Base-by-base conservation (phyloP, 2,329 filamentous ascomycete genomes). In the Scorias spongiosa region DNA sequence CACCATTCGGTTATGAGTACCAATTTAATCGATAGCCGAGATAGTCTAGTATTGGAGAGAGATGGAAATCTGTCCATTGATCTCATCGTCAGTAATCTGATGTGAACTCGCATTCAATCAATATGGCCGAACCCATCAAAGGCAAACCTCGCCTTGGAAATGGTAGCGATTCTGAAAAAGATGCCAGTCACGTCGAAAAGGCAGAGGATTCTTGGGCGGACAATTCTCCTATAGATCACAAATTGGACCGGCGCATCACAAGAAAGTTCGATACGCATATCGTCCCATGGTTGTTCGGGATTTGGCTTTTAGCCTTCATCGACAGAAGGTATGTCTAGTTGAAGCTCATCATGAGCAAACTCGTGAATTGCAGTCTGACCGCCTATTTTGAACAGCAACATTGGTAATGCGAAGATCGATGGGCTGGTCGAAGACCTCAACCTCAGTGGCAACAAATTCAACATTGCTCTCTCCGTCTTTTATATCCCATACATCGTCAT, bases 361-460 rank as follows among this genome's bases (percentile, higher is more conserved):
- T 26, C 20, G 20, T 26, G 20, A 26, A 26, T 26, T 26, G 20
- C 20, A 7, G 7, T 26, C 20, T 26, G 20, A 26, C 20, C 4
- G 20, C 7, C 20, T 26, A 7, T 3, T 26, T 26, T 26, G 20
- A 26, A 12, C 14, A 38, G 18, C 6, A 53, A 53, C 12, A 49
- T 50, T 40, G 48, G 50, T 14, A 57, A 57, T 43, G 55, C 54
- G 10, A 50, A 51, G 17, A 54, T 57, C 29, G 49, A 52, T 41
- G 54, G 54, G 36, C 52, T 70, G n/a, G 63, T 66, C 42, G 51
- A 63, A 11, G 66, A 71, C 40, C 55, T 69, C 15, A 53, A 61
- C 18, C 60, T 69, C 54, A 57, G 54, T 3, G 63, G 64, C 2
- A 62, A 58, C 15, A 28, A 40, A n/a, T 63, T 60, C 54, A 62